Base-by-base conservation (phyloP, 139 green algal genomes). In the Closterium sp. region DNA sequence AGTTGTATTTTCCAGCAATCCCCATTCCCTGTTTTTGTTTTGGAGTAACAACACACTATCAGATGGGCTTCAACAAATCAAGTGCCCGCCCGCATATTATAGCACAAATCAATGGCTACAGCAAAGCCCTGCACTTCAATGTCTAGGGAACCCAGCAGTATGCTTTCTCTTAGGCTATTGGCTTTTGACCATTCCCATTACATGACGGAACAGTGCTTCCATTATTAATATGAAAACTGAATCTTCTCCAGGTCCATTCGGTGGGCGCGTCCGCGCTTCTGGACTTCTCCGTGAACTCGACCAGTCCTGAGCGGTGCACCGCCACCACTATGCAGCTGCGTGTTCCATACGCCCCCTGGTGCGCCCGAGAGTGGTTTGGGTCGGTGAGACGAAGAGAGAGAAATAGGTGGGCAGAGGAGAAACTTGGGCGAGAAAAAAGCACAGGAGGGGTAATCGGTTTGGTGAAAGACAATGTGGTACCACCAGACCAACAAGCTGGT, bases 311-410 rank as follows among this genome's bases (percentile, higher is more conserved):
- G 28, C 29, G 87, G 30, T 79, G 27, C 22, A 93, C 86, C 3
- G 86, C 91, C 28, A 93, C 29, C 22, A 89, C 91, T 38, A 31
- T 92, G 24, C 19, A 86, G 21, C 86, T 91, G 30, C 91, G 85
- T 13, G 91, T 93, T 45, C 91, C 91, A 30, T 91, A 93, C 29
- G n/a, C 34, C 17, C 91, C 91, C 91, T 93, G 84, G 22, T 79
- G 62, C 27, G 62, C 9, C 2, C 10, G 19, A 24, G 62, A 79
- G 17, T n/a, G n/a, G n/a, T n/a, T n/a, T n/a, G 62, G 62, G 62
- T 79, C 19, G 27, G 17, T 79, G 62, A 92, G 17, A 92, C 27
- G n/a, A 34, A 24, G 24, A 87, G 24, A 87, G n/a, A 5, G 31
- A 92, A n/a, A 22, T 31, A 10, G 22, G 70, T 31, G 38, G 38